phyloP scores from a whole-genome alignment of 2,329 filamentous ascomycete genomes.

The Talaromyces rugulosus region DNA sequence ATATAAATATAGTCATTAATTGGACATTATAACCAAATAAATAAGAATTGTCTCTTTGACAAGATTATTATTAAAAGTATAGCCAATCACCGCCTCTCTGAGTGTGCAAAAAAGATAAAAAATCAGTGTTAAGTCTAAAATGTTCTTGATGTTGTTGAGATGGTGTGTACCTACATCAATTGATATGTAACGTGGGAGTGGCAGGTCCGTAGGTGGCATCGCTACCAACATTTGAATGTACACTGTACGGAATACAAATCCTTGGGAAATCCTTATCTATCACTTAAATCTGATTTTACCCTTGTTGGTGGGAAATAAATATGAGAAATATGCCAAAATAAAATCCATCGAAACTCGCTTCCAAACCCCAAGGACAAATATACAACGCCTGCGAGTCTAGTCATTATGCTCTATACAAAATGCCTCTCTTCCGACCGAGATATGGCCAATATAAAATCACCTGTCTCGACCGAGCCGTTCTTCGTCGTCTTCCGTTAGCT shows the following conservation, averaged over 20 bases:
- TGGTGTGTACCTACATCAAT: too few relatives aligned
- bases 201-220: too few relatives aligned
- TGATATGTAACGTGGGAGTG: too few relatives aligned
- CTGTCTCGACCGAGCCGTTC: conserved; percentile 13
- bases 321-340: neutral
- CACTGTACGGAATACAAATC: neutral
- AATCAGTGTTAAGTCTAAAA: too few relatives aligned
- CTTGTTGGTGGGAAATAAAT: neutral
- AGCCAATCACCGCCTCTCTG: too few relatives aligned
- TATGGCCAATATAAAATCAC: neutral
- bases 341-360: neutral
- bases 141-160: too few relatives aligned
- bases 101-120: too few relatives aligned
- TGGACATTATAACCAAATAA: too few relatives aligned
- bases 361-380: neutral
- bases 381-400: neutral
- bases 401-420: conserved; percentile 2
- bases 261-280: neutral
- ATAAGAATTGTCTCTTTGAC: too few relatives aligned
- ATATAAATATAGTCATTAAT: too few relatives aligned
- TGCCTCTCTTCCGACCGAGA: neutral
- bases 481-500: conserved; percentile 15
- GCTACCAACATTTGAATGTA: too few relatives aligned
- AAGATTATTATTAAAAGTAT: too few relatives aligned
- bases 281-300: neutral